phyloP scores from a whole-genome alignment of 306 rosid genomes.

The Glycine latifolia region DNA sequence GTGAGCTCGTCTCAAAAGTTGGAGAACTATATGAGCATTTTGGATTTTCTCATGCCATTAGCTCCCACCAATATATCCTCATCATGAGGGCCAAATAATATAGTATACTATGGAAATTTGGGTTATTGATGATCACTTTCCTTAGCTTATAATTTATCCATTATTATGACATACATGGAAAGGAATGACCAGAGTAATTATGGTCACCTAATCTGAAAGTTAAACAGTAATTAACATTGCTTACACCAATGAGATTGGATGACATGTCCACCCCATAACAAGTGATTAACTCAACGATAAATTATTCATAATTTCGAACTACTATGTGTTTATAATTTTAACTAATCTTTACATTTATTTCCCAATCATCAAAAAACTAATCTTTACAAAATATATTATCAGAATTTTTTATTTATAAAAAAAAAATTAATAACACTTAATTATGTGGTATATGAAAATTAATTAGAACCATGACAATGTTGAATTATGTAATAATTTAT shows the following conservation, averaged over 20 bases:
- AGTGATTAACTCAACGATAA: neutral
- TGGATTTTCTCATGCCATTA: conserved; percentile 58
- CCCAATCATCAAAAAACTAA: too few species aligned
- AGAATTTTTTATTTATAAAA: too few species aligned
- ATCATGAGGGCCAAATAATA: conserved; percentile 32
- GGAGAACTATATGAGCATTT: conserved; percentile 36
- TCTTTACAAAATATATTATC: too few species aligned
- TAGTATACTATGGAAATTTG: conserved; percentile 48
- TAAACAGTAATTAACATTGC: conserved; percentile 41
- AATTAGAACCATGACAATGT: neutral
- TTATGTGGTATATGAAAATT: too few species aligned
- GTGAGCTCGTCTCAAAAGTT: neutral
- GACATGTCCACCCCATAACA: conserved; percentile 24
- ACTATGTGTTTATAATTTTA: too few species aligned
- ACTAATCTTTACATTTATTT: too few species aligned
- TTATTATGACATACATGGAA: conserved; percentile 51
- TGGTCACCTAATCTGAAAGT: conserved; percentile 26
- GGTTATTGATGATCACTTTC: conserved; percentile 52
- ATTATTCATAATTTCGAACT: neutral
- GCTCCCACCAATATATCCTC: conserved; percentile 57
- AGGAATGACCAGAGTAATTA: conserved; percentile 43
- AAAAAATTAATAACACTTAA: too few species aligned
- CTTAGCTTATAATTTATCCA: conserved; percentile 58
- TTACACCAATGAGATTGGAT: conserved; percentile 13
- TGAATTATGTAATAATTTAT: neutral